phyloP scores from a whole-genome alignment of 768 basidiomycete genomes.

The Phylloporus rhodoxanthus region DNA sequence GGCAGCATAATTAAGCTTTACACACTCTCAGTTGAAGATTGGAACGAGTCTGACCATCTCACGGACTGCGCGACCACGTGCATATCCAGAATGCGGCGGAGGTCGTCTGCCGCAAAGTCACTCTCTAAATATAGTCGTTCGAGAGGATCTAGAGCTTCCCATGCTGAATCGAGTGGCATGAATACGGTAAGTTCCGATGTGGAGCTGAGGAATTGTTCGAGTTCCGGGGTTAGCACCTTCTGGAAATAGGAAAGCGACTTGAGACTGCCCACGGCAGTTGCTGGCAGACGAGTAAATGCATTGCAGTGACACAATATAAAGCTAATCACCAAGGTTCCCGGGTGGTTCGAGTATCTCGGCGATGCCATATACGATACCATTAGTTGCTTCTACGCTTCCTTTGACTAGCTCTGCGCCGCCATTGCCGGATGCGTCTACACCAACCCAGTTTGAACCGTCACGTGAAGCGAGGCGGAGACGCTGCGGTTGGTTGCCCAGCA shows the following conservation, averaged over 20 bases:
- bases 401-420: conserved; percentile 67
- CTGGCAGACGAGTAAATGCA: conserved; percentile 34
- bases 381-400: conserved; percentile 50
- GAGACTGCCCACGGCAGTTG: conserved; percentile 52
- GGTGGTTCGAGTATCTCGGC: conserved; percentile 72
- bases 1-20: neutral
- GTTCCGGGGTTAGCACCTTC: conserved; percentile 60
- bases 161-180: conserved; percentile 81
- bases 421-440: conserved; percentile 74
- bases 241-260: conserved; percentile 67
- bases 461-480: conserved; percentile 58
- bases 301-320: neutral
- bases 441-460: conserved; percentile 50
- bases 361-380: conserved; percentile 76
- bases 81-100: conserved; percentile 71
- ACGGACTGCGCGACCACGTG: conserved; percentile 64
- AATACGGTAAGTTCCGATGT: conserved; percentile 81
- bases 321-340: conserved; percentile 57
- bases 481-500: conserved; percentile 78
- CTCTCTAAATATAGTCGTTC: conserved; percentile 88
- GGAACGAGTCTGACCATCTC: conserved; percentile 62
- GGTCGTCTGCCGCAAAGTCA: conserved; percentile 76
- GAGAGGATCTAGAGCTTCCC: conserved; percentile 66
- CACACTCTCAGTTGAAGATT: conserved; percentile 49
- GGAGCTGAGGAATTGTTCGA: conserved; percentile 51